phyloP scores from a whole-genome alignment of 1,139 yeast genomes.

The Candida frijolesensis region DNA sequence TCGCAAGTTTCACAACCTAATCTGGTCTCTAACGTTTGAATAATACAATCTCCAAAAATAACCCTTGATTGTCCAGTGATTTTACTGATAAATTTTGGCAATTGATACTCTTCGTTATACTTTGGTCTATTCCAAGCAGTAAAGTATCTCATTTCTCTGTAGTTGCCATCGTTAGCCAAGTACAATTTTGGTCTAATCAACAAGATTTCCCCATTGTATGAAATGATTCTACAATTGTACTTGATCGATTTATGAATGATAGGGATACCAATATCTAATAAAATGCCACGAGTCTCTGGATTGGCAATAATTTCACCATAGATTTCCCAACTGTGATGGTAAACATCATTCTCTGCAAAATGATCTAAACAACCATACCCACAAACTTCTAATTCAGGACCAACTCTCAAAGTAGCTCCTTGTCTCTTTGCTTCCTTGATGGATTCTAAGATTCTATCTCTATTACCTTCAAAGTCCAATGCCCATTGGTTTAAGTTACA shows the following conservation, averaged over 20 bases:
- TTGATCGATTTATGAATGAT: constrained; percentile 82
- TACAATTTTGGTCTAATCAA: constrained; percentile 89
- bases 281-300: constrained; percentile 68
- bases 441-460: constrained; percentile 84
- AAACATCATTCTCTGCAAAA: constrained; percentile 86
- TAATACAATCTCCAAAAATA: constrained; percentile 86
- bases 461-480: constrained; percentile 93
- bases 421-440: constrained; percentile 71
- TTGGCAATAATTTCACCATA: constrained; percentile 72
- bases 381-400: constrained; percentile 93
- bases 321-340: constrained; percentile 93
- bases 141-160: constrained; percentile 95
- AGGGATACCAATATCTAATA: constrained; percentile 95
- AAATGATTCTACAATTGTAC: constrained; percentile 86
- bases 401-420: constrained; percentile 86
- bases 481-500: constrained; percentile 97
- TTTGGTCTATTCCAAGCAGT: constrained; percentile 90
- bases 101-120: constrained; percentile 66
- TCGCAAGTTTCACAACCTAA: constrained; percentile 98
- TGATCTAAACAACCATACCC: constrained; percentile 98
- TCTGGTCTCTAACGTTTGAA: constrained; percentile 80
- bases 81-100: constrained; percentile 69
- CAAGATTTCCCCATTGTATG: constrained; percentile 75
- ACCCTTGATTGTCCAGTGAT: constrained; percentile 68
- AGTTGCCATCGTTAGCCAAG: constrained; percentile 96